phyloP scores from a whole-genome alignment of 2,329 filamentous ascomycete species.

The Diaporthe helianthi region DNA sequence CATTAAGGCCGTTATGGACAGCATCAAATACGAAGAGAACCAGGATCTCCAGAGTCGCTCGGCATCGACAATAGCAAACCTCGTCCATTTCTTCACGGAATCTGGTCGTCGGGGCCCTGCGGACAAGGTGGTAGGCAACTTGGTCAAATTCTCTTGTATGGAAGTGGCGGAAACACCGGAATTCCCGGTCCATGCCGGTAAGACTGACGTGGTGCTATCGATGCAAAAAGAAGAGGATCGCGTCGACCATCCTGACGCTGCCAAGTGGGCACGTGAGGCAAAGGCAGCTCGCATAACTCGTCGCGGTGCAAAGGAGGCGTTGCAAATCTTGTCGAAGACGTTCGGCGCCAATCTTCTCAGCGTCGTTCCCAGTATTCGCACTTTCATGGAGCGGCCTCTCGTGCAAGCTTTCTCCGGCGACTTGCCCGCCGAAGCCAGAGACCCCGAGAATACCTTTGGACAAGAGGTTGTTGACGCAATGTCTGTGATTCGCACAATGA shows the following conservation, averaged over 20 bases:
- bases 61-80: conserved; percentile 79
- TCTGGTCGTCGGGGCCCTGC: conserved; percentile 83
- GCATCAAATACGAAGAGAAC: conserved; percentile 94
- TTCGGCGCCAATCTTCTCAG: conserved; percentile 81
- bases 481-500: conserved; percentile 88
- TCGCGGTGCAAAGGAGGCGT: conserved; percentile 89
- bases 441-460: conserved; percentile 77
- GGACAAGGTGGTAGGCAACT: conserved; percentile 93
- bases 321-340: conserved; percentile 82
- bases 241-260: conserved; percentile 89
- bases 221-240: conserved; percentile 97
- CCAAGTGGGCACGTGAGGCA: conserved; percentile 87
- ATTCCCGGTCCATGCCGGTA: conserved; percentile 81
- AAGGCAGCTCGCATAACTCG: conserved; percentile 89
- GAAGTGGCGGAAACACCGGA: conserved; percentile 98
- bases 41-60: conserved; percentile 86
- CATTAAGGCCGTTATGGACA: conserved; percentile 99
- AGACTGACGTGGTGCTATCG: conserved; percentile 84
- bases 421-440: conserved; percentile 74
- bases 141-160: conserved; percentile 97
- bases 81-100: conserved; percentile 86
- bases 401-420: conserved; percentile 74
- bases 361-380: conserved; percentile 82
- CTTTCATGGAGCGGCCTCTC: conserved; percentile 83
- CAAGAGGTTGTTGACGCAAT: conserved; percentile 94